Base-by-base conservation (phyloP, 192 early-diverging fungal genomes). In the Umbelopsis ramanniana region DNA sequence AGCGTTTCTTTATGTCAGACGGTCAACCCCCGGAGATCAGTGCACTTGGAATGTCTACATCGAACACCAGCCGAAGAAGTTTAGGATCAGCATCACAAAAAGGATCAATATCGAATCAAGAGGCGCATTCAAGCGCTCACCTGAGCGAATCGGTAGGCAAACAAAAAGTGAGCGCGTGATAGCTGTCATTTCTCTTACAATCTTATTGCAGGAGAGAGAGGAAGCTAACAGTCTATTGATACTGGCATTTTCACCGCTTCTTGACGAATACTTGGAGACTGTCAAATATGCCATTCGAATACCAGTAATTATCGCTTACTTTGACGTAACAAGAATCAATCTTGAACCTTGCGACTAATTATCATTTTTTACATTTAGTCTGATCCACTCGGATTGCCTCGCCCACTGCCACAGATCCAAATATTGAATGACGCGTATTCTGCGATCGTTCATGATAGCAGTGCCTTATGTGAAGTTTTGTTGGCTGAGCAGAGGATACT, bases 361-460 rank as follows among this genome's bases (percentile, higher is more conserved):
- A 46, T 12, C 37, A 37, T 17, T 26, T 55, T 47, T 15, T 19
- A 9, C n/a, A n/a, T 60, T 4, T 26, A 84, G 83, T 53, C 79
- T 21, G 78, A 82, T 38, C 72, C 82, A 24, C 69, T 76, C 11
- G 60, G 75, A 21, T 23, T 74, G 9, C 75, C 81, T 6, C 69
- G 69, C 2, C 77, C 82, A 23, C 70, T 74, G 6, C 40, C 60
- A 26, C 79, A 79, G 40, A 70, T 85, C 52, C 75, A 71, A 46
- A 77, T 84, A 10, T 63, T 85, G 24, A 71, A 78, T 37, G 38
- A 55, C 23, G 35, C 82, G 5, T 74, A 78, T 38, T 53, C 74
- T 35, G 81, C 81, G 22, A 70, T 78, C 7, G 54, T 57, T 14
- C 26, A 57, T 29, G 54, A 83, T 54, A 68, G 75, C 24, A 63